These are phyloP conservation scores for Mortierella alpina DNA, from an alignment of 192 early-diverging fungal genomes.

Conservation along the genomic window DNA sequence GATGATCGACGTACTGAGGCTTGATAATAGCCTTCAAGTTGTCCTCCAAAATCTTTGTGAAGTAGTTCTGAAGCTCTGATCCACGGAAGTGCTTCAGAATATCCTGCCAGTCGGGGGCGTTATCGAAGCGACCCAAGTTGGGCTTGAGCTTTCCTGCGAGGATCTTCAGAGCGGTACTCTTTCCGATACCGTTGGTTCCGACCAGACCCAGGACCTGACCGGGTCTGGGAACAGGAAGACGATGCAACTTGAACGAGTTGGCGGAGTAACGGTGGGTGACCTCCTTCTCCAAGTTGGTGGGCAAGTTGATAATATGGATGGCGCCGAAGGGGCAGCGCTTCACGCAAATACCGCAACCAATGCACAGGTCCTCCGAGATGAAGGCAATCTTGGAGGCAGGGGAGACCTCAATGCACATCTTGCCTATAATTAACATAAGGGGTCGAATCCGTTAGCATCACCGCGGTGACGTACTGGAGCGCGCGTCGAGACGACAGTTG, in stretches of 20 bases:
- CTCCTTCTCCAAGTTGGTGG: constrained; percentile 93
- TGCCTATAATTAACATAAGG: constrained; percentile 64
- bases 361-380: constrained; percentile 96
- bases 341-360: constrained; percentile 97
- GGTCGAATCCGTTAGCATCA: neutral
- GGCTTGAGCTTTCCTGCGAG: constrained; percentile 95
- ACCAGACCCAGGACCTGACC: constrained; percentile 98
- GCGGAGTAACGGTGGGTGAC: constrained; percentile 96
- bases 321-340: constrained; percentile 98
- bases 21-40: constrained; percentile 95
- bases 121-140: constrained; percentile 87
- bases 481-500: no score
- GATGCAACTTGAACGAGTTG: constrained; percentile 98
- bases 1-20: constrained; percentile 95
- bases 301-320: constrained; percentile 96
- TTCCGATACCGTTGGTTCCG: constrained; percentile 97
- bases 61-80: constrained; percentile 98
- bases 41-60: constrained; percentile 97
- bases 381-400: constrained; percentile 89
- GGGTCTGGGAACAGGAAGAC: constrained; percentile 93
- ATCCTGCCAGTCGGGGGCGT: constrained; percentile 96
- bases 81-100: constrained; percentile 97
- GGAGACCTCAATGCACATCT: constrained; percentile 93
- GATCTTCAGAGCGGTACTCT: constrained; percentile 95
- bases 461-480: neutral